phyloP scores from a whole-genome alignment of 495 filamentous ascomycete species.

The Aspergillus heteromorphus region DNA sequence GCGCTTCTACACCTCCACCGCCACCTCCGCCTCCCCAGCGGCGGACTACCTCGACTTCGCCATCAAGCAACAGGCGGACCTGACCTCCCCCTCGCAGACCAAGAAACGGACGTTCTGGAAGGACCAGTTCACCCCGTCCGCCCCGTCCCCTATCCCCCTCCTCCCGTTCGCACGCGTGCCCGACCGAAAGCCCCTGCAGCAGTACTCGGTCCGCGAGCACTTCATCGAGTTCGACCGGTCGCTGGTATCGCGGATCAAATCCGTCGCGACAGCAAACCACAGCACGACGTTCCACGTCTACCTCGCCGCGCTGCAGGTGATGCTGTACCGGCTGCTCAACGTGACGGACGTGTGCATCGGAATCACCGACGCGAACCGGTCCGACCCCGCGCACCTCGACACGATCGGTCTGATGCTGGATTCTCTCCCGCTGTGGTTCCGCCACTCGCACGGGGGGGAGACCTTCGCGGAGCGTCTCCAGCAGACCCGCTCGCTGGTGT shows the following conservation, averaged over 20 bases:
- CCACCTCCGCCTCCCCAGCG: no score
- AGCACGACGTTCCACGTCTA: constrained; percentile 42
- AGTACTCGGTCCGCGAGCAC: constrained; percentile 3
- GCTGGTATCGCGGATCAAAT: constrained; percentile 15
- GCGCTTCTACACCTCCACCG: no score
- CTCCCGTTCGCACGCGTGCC: constrained; percentile 22
- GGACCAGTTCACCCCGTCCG: no score
- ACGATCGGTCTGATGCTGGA: constrained; percentile 45
- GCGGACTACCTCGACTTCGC: no score
- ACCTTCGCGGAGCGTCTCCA: neutral
- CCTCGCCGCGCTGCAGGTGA: constrained; percentile 28
- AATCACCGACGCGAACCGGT: constrained; percentile 38
- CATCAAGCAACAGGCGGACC: no score
- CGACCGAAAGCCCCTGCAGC: neutral
- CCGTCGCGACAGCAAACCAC: constrained; percentile 13
- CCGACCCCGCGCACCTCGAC: constrained; percentile 19
- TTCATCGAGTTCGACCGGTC: constrained; percentile 11
- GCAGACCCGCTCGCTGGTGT: neutral
- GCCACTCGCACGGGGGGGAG: neutral
- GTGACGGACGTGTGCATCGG: constrained; percentile 37
- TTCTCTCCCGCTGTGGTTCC: constrained; percentile 34
- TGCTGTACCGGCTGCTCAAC: constrained; percentile 24
- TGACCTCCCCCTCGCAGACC: no score
- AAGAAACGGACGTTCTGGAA: no score
- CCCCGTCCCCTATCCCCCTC: no score